These are phyloP conservation scores for baker's yeast (Saccharomyces cerevisiae) DNA, from an alignment of 805 yeast species.

Conservation along the genomic window DNA sequence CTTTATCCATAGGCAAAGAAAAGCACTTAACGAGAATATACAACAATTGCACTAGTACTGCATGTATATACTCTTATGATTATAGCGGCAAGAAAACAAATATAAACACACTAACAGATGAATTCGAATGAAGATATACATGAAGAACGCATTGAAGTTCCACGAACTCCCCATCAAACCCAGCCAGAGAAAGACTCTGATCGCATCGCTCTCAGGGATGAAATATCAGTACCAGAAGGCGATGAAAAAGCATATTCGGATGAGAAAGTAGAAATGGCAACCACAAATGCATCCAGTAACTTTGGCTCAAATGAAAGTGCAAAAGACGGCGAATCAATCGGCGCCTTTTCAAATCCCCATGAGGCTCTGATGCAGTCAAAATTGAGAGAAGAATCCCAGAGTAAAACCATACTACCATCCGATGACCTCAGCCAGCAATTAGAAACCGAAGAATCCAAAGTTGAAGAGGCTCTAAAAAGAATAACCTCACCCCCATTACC, in stretches of 20 bases:
- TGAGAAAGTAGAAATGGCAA: neutral
- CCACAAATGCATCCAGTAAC: neutral
- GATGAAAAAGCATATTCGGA: neutral
- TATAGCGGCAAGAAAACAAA: neutral
- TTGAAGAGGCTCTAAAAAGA: conserved; percentile 6
- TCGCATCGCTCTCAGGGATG: neutral
- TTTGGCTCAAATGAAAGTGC: neutral
- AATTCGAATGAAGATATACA: neutral
- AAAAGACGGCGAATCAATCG: neutral
- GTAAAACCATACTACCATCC: neutral
- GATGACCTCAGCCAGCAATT: conserved; percentile 2
- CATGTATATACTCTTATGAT: neutral
- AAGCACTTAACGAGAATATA: neutral
- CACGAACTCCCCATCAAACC: neutral
- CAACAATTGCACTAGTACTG: neutral
- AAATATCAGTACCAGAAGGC: neutral
- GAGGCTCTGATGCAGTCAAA: neutral
- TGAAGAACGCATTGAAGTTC: neutral
- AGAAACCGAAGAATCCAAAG: neutral
- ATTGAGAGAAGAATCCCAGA: neutral
- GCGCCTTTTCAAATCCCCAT: conserved; percentile 2
- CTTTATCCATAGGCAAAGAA: neutral
- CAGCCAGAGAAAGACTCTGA: neutral
- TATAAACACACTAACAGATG: neutral
- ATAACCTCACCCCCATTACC: conserved; percentile 1